phyloP scores from a whole-genome alignment of 805 yeast species.

The Hanseniaspora guilliermondii region DNA sequence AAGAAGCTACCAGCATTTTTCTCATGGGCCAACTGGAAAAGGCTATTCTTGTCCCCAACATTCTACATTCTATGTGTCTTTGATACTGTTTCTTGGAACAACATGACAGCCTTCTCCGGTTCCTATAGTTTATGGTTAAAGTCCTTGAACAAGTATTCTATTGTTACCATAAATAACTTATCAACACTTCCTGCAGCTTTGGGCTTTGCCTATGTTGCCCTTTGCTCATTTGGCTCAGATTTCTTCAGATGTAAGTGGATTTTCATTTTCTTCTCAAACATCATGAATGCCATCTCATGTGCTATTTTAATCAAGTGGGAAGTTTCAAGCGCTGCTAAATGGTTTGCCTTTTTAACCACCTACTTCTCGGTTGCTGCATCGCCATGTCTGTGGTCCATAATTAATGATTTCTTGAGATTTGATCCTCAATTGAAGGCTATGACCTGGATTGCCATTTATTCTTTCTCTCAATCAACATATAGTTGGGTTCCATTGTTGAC shows the following conservation, averaged over 20 bases:
- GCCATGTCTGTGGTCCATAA: conserved; percentile 47
- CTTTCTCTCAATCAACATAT: conserved; percentile 46
- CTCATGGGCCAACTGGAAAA: conserved; percentile 40
- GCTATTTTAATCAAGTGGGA: conserved; percentile 47
- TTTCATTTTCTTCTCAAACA: conserved; percentile 41
- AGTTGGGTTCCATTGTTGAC: conserved; percentile 46
- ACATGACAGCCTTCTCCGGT: conserved; percentile 45
- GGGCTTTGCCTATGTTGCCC: conserved; percentile 40
- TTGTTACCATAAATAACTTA: conserved; percentile 37
- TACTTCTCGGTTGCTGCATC: conserved; percentile 55
- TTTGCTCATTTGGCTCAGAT: conserved; percentile 40
- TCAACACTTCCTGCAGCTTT: conserved; percentile 47
- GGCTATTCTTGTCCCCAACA: conserved; percentile 40
- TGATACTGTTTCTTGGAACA: conserved; percentile 52
- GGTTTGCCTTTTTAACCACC: conserved; percentile 51
- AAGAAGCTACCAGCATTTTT: conserved; percentile 24
- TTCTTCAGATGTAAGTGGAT: conserved; percentile 39
- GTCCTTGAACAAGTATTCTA: conserved; percentile 33
- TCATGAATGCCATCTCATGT: conserved; percentile 44
- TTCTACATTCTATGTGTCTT: conserved; percentile 44
- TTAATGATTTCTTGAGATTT: conserved; percentile 44
- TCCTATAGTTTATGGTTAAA: conserved; percentile 53
- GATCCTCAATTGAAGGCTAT: conserved; percentile 46
- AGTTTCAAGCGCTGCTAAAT: conserved; percentile 44
- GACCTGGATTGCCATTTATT: conserved; percentile 43